These are phyloP conservation scores for Coemansia sp. DNA, from an alignment of 192 early-diverging fungal species.

Conservation along the genomic window DNA sequence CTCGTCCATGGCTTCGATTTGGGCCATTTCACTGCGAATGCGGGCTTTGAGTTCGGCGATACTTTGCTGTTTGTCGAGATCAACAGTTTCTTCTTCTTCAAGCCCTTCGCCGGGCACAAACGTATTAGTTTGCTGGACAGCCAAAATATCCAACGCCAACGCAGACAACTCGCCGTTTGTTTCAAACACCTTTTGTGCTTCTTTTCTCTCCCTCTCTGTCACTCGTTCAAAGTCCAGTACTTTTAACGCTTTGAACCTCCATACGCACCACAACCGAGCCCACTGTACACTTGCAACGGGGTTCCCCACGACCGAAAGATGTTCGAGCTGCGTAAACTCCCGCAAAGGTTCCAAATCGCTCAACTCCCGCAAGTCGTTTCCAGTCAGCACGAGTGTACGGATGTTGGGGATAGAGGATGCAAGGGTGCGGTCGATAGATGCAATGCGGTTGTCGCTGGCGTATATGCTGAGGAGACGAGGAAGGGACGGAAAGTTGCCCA, in stretches of 20 bases:
- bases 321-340: slow-evolving; percentile 48
- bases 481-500: slow-evolving; percentile 88
- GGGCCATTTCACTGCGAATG: slow-evolving; percentile 50
- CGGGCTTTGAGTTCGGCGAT: slow-evolving; percentile 47
- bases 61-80: slow-evolving; percentile 17
- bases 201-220: slow-evolving; percentile 70
- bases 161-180: slow-evolving; percentile 63
- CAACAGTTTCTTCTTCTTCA: not conserved
- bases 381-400: slow-evolving; percentile 76
- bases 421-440: slow-evolving; percentile 69
- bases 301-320: slow-evolving; percentile 83
- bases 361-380: slow-evolving; percentile 82
- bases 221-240: slow-evolving; percentile 87
- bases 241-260: slow-evolving; percentile 66
- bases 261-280: slow-evolving; percentile 83
- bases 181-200: slow-evolving; percentile 79
- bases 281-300: slow-evolving; percentile 80
- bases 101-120: slow-evolving; percentile 86
- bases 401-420: slow-evolving; percentile 73
- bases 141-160: slow-evolving; percentile 63
- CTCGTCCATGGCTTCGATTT: slow-evolving; percentile 51
- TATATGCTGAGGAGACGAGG: slow-evolving; percentile 72
- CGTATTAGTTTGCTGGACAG: slow-evolving; percentile 63
- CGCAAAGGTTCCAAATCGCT: slow-evolving; percentile 80
- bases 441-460: slow-evolving; percentile 87